These are phyloP conservation scores for Cyamopsis tetragonoloba DNA, from an alignment of 306 rosid genomes.

Conservation along the genomic window DNA sequence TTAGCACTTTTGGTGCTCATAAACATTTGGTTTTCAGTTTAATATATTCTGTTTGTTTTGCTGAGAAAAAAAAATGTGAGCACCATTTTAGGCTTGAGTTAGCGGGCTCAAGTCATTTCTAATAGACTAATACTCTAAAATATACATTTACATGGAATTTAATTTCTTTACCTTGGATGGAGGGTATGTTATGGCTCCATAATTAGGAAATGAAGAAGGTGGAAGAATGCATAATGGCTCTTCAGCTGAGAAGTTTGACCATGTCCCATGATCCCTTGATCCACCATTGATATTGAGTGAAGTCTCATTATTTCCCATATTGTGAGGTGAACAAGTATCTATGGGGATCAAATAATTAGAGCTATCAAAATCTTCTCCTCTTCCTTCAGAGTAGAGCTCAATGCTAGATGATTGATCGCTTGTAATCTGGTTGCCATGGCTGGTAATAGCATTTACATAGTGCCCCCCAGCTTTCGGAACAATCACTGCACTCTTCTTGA, in stretches of 20 bases:
- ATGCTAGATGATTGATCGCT: slow-evolving; percentile 66
- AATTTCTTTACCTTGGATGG: slow-evolving; percentile 65
- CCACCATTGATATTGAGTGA: slow-evolving; percentile 27
- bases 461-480: slow-evolving; percentile 60
- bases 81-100: too few relatives aligned
- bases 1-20: too few relatives aligned
- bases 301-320: slow-evolving; percentile 18
- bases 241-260: slow-evolving; percentile 49
- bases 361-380: slow-evolving; percentile 63
- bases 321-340: slow-evolving; percentile 30
- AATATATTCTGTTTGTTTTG: too few relatives aligned
- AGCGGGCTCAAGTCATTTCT: too few relatives aligned
- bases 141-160: too few relatives aligned
- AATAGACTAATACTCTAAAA: too few relatives aligned
- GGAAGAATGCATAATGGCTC: slow-evolving; percentile 42
- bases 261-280: slow-evolving; percentile 37
- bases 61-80: too few relatives aligned
- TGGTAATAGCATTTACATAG: slow-evolving; percentile 38
- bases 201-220: slow-evolving; percentile 40
- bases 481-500: slow-evolving; percentile 62
- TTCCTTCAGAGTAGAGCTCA: slow-evolving; percentile 68
- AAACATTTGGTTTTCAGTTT: too few relatives aligned
- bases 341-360: slow-evolving; percentile 44
- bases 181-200: slow-evolving; percentile 56
- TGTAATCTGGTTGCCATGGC: slow-evolving; percentile 37